A percentile compares a stretch with the other conserved stretches of the same genome.
Conservation (phyloP, 495 filamentous ascomycete species). For the Aspergillus kassunensis region DNA sequence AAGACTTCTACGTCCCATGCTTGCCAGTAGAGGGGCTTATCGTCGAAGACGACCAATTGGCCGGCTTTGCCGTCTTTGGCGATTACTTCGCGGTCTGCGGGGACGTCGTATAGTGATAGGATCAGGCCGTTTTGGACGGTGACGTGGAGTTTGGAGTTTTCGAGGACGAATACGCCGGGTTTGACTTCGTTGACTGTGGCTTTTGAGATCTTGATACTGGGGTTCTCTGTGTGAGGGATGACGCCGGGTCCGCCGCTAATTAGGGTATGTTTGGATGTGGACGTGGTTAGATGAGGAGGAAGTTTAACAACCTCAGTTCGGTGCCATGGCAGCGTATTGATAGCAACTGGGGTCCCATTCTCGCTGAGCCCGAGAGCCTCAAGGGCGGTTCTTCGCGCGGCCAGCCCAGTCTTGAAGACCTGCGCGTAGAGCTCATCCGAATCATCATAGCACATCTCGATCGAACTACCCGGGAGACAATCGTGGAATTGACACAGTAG, state of each 20-base stretch:
- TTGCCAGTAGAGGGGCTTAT: conserved; percentile 98
- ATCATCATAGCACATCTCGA: conserved; percentile 96
- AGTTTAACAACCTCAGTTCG: conserved; percentile 68
- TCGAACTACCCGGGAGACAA: conserved; percentile 89
- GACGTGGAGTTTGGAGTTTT: conserved; percentile 70
- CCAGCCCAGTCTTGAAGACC: conserved; percentile 72
- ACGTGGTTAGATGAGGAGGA: conserved; percentile 31
- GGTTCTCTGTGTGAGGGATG: conserved; percentile 45
- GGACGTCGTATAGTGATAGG: conserved; percentile 73
- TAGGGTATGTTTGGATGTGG: conserved; percentile 43
- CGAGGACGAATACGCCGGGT: conserved; percentile 69
- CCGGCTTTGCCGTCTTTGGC: conserved; percentile 76
- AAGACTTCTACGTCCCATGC: conserved; percentile 98
- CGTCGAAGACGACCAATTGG: conserved; percentile 92
- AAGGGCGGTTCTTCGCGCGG: conserved; percentile 65
- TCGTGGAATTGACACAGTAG: conserved; percentile 96
- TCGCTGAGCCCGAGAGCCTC: conserved; percentile 58
- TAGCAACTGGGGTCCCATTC: conserved; percentile 41
- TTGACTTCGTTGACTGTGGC: conserved; percentile 63
- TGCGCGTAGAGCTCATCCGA: conserved; percentile 80
- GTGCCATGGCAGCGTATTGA: conserved; percentile 84
- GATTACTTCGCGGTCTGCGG: conserved; percentile 69
- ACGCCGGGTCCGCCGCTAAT: conserved; percentile 42
- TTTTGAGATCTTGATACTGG: conserved; percentile 38
- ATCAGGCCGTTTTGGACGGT: conserved; percentile 70